Evolutionary conservation across 768 basidiomycete genomes (phyloP).

Genomic region (Mrakia gelida): DNA sequence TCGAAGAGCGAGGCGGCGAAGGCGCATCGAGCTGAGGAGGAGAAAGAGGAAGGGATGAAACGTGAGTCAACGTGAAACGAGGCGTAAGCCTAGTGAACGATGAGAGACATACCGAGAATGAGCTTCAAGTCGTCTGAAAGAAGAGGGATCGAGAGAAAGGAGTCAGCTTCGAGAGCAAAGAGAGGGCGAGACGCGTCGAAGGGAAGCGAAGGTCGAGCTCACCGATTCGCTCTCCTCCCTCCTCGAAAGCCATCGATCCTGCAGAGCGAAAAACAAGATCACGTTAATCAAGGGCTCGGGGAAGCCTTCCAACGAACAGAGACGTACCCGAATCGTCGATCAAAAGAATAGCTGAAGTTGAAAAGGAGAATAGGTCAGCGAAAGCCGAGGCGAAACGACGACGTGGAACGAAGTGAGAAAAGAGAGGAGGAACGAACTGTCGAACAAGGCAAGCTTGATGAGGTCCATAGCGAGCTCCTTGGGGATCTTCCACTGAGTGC

Average conservation of each 20-base stretch:
- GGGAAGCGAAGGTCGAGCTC: not conserved
- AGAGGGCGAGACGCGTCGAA: not conserved
- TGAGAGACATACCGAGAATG: conserved; percentile 24
- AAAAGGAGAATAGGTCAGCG: not conserved
- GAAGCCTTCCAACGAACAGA: not conserved
- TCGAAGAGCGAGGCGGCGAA: conserved; percentile 46
- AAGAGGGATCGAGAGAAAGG: not conserved
- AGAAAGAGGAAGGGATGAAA: no score
- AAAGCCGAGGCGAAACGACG: not conserved
- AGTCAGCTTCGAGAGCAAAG: not conserved
- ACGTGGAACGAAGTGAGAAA: not conserved
- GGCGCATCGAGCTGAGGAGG: conserved; percentile 41
- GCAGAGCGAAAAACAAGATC: not conserved
- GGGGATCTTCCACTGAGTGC: conserved; percentile 43
- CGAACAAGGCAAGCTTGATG: conserved; percentile 47
- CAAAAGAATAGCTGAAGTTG: not conserved
- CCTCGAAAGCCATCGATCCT: conserved; percentile 45
- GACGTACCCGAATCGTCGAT: not conserved
- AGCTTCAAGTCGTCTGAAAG: conserved; percentile 46
- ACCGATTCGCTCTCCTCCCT: conserved; percentile 43
- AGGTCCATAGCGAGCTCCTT: conserved; percentile 48
- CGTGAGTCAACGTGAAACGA: no score
- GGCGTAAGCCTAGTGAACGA: no score
- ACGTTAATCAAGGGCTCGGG: no score
- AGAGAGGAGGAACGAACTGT: conserved; percentile 29